Percentiles rank a stretch among this genome's conserved stretches.
phyloP scores from a whole-genome alignment of 2,329 filamentous ascomycete species.

The Colletotrichum agaves region DNA sequence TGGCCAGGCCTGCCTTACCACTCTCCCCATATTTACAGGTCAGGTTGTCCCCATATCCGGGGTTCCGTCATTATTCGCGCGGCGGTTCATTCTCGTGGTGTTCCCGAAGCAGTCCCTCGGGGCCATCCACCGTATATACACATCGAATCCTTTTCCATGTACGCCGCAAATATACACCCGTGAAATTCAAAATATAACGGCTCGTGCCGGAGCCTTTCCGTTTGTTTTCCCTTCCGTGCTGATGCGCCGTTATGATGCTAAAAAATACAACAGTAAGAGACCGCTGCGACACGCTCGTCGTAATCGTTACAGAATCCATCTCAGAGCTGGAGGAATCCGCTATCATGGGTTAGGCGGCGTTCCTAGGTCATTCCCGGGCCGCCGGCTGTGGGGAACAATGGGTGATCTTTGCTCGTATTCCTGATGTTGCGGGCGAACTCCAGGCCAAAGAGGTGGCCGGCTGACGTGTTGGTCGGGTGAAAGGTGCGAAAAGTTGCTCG shows the following conservation, averaged over 20 bases:
- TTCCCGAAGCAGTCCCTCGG: background rate
- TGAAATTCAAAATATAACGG: background rate
- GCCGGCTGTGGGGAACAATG: conserved; percentile 22
- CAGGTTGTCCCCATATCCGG: background rate
- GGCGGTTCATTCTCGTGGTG: background rate
- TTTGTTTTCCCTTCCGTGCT: conserved; percentile 15
- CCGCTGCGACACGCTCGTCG: conserved; percentile 32
- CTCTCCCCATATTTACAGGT: conserved; percentile 17
- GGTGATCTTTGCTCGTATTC: conserved; percentile 39
- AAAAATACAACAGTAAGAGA: background rate
- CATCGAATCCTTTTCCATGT: background rate
- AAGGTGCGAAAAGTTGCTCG: conserved; percentile 31
- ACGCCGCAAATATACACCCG: conserved; percentile 15
- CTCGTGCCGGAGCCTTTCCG: conserved; percentile 19
- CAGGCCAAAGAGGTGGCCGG: conserved; percentile 57
- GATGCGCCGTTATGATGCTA: conserved; percentile 32
- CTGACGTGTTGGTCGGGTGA: conserved; percentile 40
- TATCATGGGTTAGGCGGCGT: conserved; percentile 15
- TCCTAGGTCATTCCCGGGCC: conserved; percentile 41
- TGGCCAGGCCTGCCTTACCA: background rate
- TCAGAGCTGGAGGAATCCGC: background rate
- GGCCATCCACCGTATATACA: conserved; percentile 6
- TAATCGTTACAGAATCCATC: conserved; percentile 18
- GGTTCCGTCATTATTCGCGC: conserved; percentile 19
- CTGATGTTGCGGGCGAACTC: conserved; percentile 50